Base-by-base conservation (phyloP, 768 basidiomycete genomes). In the Lepiota venenata region DNA sequence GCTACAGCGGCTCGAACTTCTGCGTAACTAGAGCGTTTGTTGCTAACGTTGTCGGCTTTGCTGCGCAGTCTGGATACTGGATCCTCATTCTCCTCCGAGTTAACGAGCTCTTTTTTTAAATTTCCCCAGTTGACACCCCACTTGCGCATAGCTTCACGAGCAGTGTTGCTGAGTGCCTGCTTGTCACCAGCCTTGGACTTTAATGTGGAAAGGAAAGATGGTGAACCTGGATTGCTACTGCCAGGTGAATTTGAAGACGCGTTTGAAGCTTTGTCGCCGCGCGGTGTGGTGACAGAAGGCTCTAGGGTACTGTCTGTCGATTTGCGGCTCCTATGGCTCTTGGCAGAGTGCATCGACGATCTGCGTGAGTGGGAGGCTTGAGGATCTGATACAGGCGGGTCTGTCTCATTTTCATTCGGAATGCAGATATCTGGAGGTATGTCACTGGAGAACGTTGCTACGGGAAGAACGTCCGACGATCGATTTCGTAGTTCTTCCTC, bases 101-200 rank as follows among this genome's bases (percentile, higher is more conserved):
- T 66, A 50, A 59, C 67, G 43, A 56, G 66, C 52, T 85, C 83
- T 66, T 81, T 85, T 71, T 78, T 83, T 66, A 84, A 63, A 11
- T 76, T 76, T 43, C 81, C 74, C 87, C 91, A 94, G 55, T 84
- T 91, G 22, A 84, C 85, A 20, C 93, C 86, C 93, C 93, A 96
- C 66, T 96, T 96, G 56, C 87, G 84, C 78, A 97, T 87, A 8
- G 89, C 80, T 64, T 97, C 95, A 65, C 87, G 89, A 11, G 93
- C 91, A 0, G 88, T 83, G 61, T 89, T 87, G 58, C 84, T 86
- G 41, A 95, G 72, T 6, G 90, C 89, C 66, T 94, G 88, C 65
- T 93, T 95, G 68, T 95, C 94, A 2, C 73, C 74, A 0, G 85
- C 82, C 40, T 86, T 87, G 5, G 90, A 83, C 65, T 88, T 89